Conservation (phyloP, 306 rosid genomes). For the Inga laurina region DNA sequence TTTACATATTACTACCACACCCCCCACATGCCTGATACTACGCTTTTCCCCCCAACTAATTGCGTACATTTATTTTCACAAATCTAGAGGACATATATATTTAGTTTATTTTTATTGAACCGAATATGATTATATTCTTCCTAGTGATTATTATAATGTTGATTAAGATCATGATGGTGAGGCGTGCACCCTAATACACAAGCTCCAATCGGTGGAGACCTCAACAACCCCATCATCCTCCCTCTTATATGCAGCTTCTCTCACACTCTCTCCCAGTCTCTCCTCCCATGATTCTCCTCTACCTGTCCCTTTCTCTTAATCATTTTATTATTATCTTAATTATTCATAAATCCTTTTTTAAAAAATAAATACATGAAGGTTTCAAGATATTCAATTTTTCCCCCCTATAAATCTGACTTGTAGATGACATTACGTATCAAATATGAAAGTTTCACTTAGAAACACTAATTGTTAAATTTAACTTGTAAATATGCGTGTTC, state of each 20-base stretch:
- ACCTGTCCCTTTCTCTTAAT: not conserved
- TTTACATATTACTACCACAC: not conserved
- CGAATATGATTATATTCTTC: not conserved
- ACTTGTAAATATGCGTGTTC: too few relatives aligned
- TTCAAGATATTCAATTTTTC: too few relatives aligned
- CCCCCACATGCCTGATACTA: not conserved
- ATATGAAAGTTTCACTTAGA: too few relatives aligned
- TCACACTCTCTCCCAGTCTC: not conserved
- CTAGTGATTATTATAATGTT: not conserved
- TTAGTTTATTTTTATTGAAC: not conserved
- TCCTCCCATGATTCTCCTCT: not conserved
- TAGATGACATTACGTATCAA: too few relatives aligned
- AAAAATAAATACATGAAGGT: too few relatives aligned
- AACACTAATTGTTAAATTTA: too few relatives aligned
- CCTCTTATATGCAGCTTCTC: not conserved
- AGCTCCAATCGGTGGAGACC: not conserved
- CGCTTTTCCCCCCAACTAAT: not conserved
- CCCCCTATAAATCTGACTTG: too few relatives aligned
- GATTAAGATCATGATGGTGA: not conserved
- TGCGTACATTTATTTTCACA: not conserved
- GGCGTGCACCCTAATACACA: not conserved
- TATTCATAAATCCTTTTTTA: too few relatives aligned
- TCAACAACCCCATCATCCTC: not conserved
- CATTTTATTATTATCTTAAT: not conserved
- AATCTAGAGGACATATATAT: not conserved